Percentiles rank a stretch among this genome's conserved stretches.
Evolutionary conservation across 192 early-diverging fungal species (phyloP).

Genomic region (Haplosporangium gracile): DNA sequence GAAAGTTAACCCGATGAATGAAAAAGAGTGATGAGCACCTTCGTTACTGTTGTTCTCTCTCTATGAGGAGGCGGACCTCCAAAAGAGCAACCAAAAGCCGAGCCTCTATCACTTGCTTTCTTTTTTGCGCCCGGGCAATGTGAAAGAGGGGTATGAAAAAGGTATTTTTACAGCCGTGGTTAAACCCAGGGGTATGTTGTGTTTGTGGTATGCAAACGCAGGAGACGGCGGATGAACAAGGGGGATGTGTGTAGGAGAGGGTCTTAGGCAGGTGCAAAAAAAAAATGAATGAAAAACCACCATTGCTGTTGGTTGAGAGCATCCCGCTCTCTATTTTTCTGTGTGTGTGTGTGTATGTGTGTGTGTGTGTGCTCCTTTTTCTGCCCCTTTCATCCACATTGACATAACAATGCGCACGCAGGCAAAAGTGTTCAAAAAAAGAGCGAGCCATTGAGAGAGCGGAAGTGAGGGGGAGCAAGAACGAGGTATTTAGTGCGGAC

Average conservation of each 20-base stretch:
- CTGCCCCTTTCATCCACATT: neutral
- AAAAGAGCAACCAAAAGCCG: slow-evolving; percentile 2
- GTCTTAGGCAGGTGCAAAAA: neutral
- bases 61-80: neutral
- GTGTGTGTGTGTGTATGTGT: too few species aligned
- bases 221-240: too few species aligned
- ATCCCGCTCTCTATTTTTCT: neutral
- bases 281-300: neutral
- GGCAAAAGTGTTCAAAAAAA: neutral
- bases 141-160: neutral
- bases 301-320: neutral
- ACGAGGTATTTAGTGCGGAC: too few species aligned
- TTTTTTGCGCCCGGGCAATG: neutral
- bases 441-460: neutral
- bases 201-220: too few species aligned
- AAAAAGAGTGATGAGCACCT: neutral
- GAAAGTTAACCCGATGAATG: slow-evolving; percentile 9
- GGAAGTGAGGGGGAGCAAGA: too few species aligned
- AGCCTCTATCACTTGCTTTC: neutral
- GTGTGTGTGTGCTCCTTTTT: too few species aligned
- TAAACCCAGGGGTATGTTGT: neutral
- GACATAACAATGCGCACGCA: neutral
- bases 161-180: neutral
- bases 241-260: neutral
- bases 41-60: neutral